phyloP scores from a whole-genome alignment of 306 rosid genomes.

The Vigna reflexopilosa region DNA sequence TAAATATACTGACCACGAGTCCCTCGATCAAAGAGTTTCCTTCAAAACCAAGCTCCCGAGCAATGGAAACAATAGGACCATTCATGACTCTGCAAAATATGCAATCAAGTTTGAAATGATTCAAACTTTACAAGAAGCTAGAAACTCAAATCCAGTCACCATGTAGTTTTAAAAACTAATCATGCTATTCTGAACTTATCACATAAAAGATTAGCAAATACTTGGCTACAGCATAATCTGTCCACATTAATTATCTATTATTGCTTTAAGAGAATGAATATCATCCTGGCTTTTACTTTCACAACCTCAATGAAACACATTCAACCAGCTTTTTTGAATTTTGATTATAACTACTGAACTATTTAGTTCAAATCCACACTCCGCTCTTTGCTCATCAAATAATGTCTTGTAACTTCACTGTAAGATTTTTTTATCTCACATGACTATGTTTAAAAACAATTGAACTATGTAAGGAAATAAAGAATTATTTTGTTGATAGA shows the following conservation, averaged over 20 bases:
- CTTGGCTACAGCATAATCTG: background rate
- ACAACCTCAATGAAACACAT: slow-evolving; percentile 10
- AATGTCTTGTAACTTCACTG: background rate
- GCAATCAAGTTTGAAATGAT: slow-evolving; percentile 32
- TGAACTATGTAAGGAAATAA: too few relatives aligned
- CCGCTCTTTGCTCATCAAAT: background rate
- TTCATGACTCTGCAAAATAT: slow-evolving; percentile 75
- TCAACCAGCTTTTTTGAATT: slow-evolving; percentile 13
- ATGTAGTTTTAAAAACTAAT: background rate
- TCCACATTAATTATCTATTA: slow-evolving; percentile 11
- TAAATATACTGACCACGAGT: slow-evolving; percentile 88
- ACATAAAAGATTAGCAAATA: background rate
- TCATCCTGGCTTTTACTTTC: slow-evolving; percentile 2
- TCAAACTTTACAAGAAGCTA: slow-evolving; percentile 10
- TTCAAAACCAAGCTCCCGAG: slow-evolving; percentile 84
- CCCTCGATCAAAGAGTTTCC: slow-evolving; percentile 86
- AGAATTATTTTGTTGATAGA: too few relatives aligned
- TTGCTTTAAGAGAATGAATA: slow-evolving; percentile 29
- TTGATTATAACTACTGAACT: background rate
- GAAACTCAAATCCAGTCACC: slow-evolving; percentile 1
- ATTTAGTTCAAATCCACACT: background rate
- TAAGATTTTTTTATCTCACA: background rate
- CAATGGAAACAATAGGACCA: slow-evolving; percentile 86
- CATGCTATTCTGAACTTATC: background rate
- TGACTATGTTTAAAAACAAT: too few relatives aligned